phyloP scores from a whole-genome alignment of 352 stramenopile species.

The Phytopythium chamaehyphon region DNA sequence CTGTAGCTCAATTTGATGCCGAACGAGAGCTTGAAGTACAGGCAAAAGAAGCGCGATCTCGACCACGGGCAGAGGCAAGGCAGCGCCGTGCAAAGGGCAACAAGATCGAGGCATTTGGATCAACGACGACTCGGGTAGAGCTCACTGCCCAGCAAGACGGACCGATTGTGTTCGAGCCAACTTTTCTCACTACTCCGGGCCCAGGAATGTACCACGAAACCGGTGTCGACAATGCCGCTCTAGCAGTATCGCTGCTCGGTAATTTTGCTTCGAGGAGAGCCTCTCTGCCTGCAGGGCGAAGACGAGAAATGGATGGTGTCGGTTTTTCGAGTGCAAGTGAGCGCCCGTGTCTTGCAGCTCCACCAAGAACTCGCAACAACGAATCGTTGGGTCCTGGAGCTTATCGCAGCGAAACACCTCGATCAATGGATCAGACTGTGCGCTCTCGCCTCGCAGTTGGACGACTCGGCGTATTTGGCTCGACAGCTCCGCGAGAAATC shows the following conservation, averaged over 20 bases:
- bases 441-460: conserved; percentile 46
- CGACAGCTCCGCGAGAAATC: conserved; percentile 64
- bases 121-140: conserved; percentile 48
- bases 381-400: conserved; percentile 39
- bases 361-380: conserved; percentile 19
- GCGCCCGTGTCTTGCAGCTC: conserved; percentile 50
- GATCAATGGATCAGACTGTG: conserved; percentile 50
- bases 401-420: conserved; percentile 60
- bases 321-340: conserved; percentile 68
- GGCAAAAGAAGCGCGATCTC: conserved; percentile 41
- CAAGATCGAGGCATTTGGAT: conserved; percentile 70
- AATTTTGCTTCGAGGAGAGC: background rate
- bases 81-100: conserved; percentile 8
- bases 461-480: conserved; percentile 69
- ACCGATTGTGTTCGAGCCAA: conserved; percentile 37
- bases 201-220: conserved; percentile 44
- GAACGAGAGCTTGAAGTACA: conserved; percentile 63
- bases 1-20: conserved; percentile 38
- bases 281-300: background rate
- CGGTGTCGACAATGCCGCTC: background rate
- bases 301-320: conserved; percentile 27
- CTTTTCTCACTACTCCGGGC: conserved; percentile 51
- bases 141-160: conserved; percentile 52
- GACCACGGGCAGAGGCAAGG: conserved; percentile 21
- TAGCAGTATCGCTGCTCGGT: background rate